These are phyloP conservation scores for Fusarium nanum DNA, from an alignment of 2,329 filamentous ascomycete genomes.

Conservation along the genomic window DNA sequence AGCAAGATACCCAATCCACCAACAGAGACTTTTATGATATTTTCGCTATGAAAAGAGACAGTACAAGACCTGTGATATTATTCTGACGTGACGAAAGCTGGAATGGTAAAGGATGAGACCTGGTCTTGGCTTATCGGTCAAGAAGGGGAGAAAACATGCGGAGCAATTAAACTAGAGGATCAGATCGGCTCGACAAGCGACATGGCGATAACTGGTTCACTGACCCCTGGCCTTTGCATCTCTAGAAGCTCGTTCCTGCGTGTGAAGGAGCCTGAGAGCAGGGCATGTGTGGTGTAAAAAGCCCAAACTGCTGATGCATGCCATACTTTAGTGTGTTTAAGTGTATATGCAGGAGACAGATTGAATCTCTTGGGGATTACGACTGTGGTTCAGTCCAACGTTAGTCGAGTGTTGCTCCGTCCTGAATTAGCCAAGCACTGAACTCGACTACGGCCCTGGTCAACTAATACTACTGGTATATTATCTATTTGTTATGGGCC, in stretches of 20 bases:
- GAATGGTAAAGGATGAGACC: not conserved
- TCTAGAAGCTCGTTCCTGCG: constrained; percentile 25
- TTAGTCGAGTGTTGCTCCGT: constrained; percentile 2
- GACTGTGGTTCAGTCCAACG: constrained; percentile 1
- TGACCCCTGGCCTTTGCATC: constrained; percentile 23
- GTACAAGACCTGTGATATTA: no score
- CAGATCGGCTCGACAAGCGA: constrained; percentile 38
- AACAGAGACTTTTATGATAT: not conserved
- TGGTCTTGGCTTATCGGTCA: constrained; percentile 16
- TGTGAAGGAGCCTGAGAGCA: not conserved
- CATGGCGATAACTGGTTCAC: constrained; percentile 24
- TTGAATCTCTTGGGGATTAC: not conserved
- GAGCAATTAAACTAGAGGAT: constrained; percentile 23
- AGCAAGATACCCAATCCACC: not conserved
- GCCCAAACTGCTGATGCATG: constrained; percentile 15
- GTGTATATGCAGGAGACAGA: not conserved
- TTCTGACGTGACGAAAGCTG: not conserved
- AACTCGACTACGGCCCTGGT: not conserved
- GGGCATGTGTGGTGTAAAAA: constrained; percentile 1
- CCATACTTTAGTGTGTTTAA: not conserved
- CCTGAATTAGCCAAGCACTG: constrained; percentile 9
- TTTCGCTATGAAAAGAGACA: not conserved
- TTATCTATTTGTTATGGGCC: not conserved
- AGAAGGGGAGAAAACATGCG: constrained; percentile 1
- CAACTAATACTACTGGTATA: not conserved